A percentile compares a stretch with the other conserved stretches of the same genome.
These are phyloP conservation scores for Exophiala dermatitidis DNA, from an alignment of 2,329 filamentous ascomycete species.

Conservation along the genomic window DNA sequence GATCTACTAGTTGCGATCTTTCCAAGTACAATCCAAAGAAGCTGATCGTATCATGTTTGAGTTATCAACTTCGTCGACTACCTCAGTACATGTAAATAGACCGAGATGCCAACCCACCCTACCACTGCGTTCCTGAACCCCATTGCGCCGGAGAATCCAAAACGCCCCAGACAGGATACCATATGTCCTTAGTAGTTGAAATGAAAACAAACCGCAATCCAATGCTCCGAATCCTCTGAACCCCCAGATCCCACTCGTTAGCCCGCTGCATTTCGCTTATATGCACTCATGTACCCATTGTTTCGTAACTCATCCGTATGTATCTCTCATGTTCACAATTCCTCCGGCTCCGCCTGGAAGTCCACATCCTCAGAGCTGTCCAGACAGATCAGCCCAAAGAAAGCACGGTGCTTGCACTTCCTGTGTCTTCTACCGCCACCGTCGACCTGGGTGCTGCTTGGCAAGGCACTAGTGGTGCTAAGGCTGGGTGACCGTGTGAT, in stretches of 20 bases:
- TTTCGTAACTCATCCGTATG: background rate
- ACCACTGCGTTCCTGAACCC: too few species aligned
- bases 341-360: conserved; percentile 2
- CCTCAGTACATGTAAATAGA: too few species aligned
- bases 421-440: conserved; percentile 5
- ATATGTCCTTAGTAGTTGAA: too few species aligned
- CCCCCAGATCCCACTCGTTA: background rate
- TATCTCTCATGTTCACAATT: conserved; percentile 5
- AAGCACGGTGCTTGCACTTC: conserved; percentile 26
- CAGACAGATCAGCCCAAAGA: conserved; percentile 30
- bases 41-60: too few species aligned
- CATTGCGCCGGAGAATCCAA: too few species aligned
- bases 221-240: background rate
- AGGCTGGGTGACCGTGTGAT: conserved; percentile 23
- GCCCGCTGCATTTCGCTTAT: background rate
- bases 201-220: too few species aligned
- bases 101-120: too few species aligned
- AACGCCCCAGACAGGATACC: too few species aligned
- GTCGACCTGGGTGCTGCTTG: conserved; percentile 19
- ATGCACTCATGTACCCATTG: background rate
- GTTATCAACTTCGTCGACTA: too few species aligned
- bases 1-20: too few species aligned
- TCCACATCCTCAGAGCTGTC: conserved; percentile 16
- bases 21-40: too few species aligned
- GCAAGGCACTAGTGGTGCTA: conserved; percentile 29